Evolutionary conservation across 306 rosid genomes (phyloP).

Genomic region (Lablab purpureus): DNA sequence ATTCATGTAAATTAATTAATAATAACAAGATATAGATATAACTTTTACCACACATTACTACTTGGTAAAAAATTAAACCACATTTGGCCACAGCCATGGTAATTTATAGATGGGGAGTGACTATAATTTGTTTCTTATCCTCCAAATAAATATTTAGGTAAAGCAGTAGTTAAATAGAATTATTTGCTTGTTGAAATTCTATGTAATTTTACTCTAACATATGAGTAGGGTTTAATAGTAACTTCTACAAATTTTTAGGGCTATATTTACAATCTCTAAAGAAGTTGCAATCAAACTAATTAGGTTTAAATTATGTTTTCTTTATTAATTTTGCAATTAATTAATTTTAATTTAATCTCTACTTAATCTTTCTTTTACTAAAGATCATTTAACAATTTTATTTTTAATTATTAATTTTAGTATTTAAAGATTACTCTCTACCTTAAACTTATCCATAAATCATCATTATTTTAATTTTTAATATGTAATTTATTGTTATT

Average conservation of each 20-base stretch:
- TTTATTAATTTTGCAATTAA: not conserved
- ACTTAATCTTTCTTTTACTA: not conserved
- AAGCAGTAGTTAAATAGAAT: no score
- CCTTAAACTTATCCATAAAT: not conserved
- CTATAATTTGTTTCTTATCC: no score
- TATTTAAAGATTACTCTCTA: not conserved
- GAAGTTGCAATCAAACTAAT: not conserved
- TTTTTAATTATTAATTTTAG: not conserved
- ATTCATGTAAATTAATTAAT: not conserved
- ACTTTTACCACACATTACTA: not conserved
- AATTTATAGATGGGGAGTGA: no score
- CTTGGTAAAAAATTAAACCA: not conserved
- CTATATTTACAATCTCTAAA: not conserved
- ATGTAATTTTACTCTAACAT: not conserved
- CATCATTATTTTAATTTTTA: not conserved
- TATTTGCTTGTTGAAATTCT: not conserved
- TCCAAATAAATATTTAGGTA: no score
- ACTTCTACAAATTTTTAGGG: not conserved
- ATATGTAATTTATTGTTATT: not conserved
- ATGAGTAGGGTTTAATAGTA: not conserved
- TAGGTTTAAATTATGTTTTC: not conserved
- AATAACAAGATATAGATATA: not conserved
- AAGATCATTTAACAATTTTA: not conserved
- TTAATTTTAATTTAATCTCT: not conserved
- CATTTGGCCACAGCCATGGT: not conserved